Evolutionary conservation across 1,284 basidiomycete species (phyloP).

Genomic region (Golubevia pallescens): DNA sequence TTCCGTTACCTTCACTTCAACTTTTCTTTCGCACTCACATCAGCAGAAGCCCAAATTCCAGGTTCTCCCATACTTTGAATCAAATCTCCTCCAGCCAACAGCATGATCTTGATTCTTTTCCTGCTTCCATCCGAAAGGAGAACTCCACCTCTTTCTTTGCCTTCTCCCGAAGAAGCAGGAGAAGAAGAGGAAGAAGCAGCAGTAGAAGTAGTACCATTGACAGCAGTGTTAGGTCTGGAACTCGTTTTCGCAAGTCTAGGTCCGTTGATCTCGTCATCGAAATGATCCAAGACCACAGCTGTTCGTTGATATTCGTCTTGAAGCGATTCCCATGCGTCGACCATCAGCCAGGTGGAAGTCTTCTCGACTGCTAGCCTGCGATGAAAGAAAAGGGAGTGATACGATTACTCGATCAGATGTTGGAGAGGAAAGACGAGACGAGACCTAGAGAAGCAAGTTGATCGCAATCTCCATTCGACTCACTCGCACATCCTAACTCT

Average conservation of each 20-base stretch:
- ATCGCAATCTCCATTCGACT: conserved; percentile 8
- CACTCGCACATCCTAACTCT: conserved; percentile 64
- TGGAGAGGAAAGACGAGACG: not conserved
- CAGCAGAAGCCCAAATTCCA: conserved; percentile 94
- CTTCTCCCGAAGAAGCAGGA: too few species aligned
- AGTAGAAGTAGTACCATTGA: too few species aligned
- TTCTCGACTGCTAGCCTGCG: conserved; percentile 54
- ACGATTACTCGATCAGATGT: not conserved
- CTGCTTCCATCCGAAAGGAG: conserved; percentile 42
- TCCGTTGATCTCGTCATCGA: conserved; percentile 89
- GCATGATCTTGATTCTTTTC: conserved; percentile 74
- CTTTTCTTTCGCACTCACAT: conserved; percentile 70
- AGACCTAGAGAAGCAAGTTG: not conserved
- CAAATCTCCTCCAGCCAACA: conserved; percentile 94
- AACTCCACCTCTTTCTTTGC: conserved; percentile 31
- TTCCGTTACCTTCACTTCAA: conserved; percentile 25
- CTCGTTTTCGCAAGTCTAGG: not conserved
- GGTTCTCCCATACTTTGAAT: conserved; percentile 98
- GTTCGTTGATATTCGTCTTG: conserved; percentile 89
- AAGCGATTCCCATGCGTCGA: conserved; percentile 94
- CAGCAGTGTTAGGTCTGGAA: conserved; percentile 11
- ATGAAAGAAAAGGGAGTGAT: not conserved
- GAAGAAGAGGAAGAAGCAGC: too few species aligned
- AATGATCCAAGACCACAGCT: conserved; percentile 93
- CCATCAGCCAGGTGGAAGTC: conserved; percentile 72